These are phyloP conservation scores for Debaryomyces subglobosus DNA, from an alignment of 1,139 yeast genomes.

Conservation along the genomic window DNA sequence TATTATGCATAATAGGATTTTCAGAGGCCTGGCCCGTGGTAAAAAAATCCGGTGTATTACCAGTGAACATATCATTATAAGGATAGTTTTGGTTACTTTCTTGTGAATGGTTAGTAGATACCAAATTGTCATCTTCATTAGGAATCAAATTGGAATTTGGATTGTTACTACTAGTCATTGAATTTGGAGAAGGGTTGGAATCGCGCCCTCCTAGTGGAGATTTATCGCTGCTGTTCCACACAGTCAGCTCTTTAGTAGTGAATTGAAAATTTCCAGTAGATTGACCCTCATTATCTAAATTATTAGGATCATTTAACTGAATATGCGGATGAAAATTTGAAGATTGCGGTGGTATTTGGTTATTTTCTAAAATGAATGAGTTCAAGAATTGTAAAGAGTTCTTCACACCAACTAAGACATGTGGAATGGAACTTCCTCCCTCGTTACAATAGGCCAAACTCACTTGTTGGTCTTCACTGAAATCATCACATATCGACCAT, in stretches of 20 bases:
- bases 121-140: conserved; percentile 10
- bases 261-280: conserved; percentile 24
- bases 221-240: conserved; percentile 26
- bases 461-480: conserved; percentile 81
- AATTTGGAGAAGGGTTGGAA: conserved; percentile 28
- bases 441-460: conserved; percentile 64
- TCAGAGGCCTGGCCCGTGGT: conserved; percentile 26
- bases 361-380: conserved; percentile 53
- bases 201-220: conserved; percentile 32
- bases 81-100: conserved; percentile 8
- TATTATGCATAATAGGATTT: conserved; percentile 14
- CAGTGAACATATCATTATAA: conserved; percentile 26
- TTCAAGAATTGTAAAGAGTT: conserved; percentile 55
- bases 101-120: conserved; percentile 14
- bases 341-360: conserved; percentile 16
- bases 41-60: conserved; percentile 37
- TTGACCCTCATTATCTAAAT: conserved; percentile 13
- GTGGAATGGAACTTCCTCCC: conserved; percentile 54
- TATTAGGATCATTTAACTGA: conserved; percentile 17
- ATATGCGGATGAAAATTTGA: conserved; percentile 19
- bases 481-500: conserved; percentile 84
- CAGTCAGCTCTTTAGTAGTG: conserved; percentile 18
- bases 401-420: conserved; percentile 56
- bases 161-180: conserved; percentile 19
- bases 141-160: conserved; percentile 13